Evolutionary conservation across 2,329 filamentous ascomycete genomes (phyloP).

Genomic region (Fusarium irregulare): DNA sequence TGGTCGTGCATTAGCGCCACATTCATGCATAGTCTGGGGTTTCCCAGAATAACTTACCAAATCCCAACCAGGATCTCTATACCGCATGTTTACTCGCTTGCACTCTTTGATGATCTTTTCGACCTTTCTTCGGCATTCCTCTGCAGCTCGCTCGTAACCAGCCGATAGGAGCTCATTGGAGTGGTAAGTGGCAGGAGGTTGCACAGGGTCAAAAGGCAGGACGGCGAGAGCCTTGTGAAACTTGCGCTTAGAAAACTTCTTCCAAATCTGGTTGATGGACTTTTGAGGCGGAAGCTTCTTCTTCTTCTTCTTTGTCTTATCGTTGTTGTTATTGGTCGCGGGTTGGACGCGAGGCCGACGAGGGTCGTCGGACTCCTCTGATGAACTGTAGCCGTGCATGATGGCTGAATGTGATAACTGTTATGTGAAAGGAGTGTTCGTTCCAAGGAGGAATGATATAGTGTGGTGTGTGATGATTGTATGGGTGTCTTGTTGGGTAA

Average conservation of each 20-base stretch:
- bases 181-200: conserved; percentile 60
- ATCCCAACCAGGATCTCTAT: conserved; percentile 73
- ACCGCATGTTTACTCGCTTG: conserved; percentile 80
- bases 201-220: conserved; percentile 71
- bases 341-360: conserved; percentile 52
- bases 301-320: conserved; percentile 64
- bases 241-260: conserved; percentile 66
- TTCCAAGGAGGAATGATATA: not conserved
- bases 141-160: conserved; percentile 72
- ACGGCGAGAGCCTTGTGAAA: conserved; percentile 75
- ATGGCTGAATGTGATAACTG: not conserved
- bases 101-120: conserved; percentile 73
- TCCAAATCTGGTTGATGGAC: conserved; percentile 75
- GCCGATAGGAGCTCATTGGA: conserved; percentile 70
- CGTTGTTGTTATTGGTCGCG: conserved; percentile 50
- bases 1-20: conserved; percentile 46
- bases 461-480: not conserved
- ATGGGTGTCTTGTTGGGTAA: not conserved
- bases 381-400: conserved; percentile 63
- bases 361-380: conserved; percentile 62
- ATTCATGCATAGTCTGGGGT: not conserved
- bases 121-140: conserved; percentile 72
- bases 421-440: not conserved
- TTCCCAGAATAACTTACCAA: conserved; percentile 55
- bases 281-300: conserved; percentile 69